Conservation (phyloP, 2,329 filamentous ascomycete genomes). For the Fusarium multiceps region DNA sequence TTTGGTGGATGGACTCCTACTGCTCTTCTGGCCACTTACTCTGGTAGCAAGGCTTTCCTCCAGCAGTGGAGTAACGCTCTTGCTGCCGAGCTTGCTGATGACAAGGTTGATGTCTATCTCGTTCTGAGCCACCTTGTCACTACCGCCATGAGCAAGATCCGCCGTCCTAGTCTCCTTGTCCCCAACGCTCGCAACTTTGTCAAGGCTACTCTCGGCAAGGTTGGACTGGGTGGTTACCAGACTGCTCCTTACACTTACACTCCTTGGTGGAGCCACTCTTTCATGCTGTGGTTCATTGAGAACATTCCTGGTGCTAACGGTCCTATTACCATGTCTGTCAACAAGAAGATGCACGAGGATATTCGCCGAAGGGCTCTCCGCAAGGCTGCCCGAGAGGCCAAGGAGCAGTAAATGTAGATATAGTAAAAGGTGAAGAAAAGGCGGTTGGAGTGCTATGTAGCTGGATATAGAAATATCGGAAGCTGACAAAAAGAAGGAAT, state of each 20-base stretch:
- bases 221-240: constrained; percentile 84
- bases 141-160: constrained; percentile 96
- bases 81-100: constrained; percentile 81
- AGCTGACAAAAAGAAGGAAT: constrained; percentile 8
- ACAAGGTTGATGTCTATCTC: constrained; percentile 89
- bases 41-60: constrained; percentile 96
- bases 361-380: constrained; percentile 85
- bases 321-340: constrained; percentile 60
- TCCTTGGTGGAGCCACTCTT: constrained; percentile 90
- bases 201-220: constrained; percentile 78
- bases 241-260: constrained; percentile 85
- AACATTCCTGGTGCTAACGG: constrained; percentile 64
- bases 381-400: constrained; percentile 85
- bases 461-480: neutral
- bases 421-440: neutral
- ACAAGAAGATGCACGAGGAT: constrained; percentile 78
- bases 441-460: neutral
- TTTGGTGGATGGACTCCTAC: constrained; percentile 94
- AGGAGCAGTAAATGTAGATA: constrained; percentile 65
- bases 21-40: constrained; percentile 94
- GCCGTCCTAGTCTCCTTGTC: constrained; percentile 79
- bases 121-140: constrained; percentile 94
- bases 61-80: constrained; percentile 95
- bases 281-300: constrained; percentile 86
- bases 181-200: constrained; percentile 89